Percentiles rank a stretch among this genome's conserved stretches.
phyloP scores from a whole-genome alignment of 768 basidiomycete species.

The Phanerochaete carnosa region DNA sequence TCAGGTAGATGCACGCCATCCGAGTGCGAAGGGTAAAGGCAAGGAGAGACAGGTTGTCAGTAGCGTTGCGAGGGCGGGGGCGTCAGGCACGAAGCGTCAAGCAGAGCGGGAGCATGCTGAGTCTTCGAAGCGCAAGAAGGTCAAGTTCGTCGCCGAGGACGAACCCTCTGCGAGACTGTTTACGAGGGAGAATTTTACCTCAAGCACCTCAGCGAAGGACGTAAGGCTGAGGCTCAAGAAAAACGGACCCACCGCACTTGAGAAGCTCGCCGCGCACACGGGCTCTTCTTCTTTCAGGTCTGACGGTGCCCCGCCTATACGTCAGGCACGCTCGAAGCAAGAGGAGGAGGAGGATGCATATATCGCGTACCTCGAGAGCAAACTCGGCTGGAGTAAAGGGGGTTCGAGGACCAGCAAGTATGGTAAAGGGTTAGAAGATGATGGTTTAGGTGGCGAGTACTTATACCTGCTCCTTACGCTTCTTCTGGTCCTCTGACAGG shows the following conservation, averaged over 20 bases:
- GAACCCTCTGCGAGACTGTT: background rate
- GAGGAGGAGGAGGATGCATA: slow-evolving; percentile 80
- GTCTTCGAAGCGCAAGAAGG: slow-evolving; percentile 47
- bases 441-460: slow-evolving; percentile 79
- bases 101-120: slow-evolving; percentile 43
- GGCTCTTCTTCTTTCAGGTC: background rate
- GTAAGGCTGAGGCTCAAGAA: slow-evolving; percentile 12
- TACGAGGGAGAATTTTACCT: background rate
- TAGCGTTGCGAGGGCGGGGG: background rate
- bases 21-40: background rate
- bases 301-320: background rate
- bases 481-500: background rate
- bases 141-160: background rate
- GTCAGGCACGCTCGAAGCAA: slow-evolving; percentile 29
- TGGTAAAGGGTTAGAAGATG: slow-evolving; percentile 50
- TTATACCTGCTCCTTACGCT: background rate
- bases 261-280: slow-evolving; percentile 29
- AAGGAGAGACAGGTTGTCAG: background rate
- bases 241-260: slow-evolving; percentile 28
- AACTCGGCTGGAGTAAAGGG: slow-evolving; percentile 54
- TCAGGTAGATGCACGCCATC: slow-evolving; percentile 2
- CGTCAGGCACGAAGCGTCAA: slow-evolving; percentile 32
- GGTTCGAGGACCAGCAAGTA: slow-evolving; percentile 38
- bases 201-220: background rate
- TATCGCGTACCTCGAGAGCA: slow-evolving; percentile 79